A percentile compares a stretch with the other conserved stretches of the same genome.
phyloP scores from a whole-genome alignment of 2,329 filamentous ascomycete genomes.

The Tolypocladium paradoxum region DNA sequence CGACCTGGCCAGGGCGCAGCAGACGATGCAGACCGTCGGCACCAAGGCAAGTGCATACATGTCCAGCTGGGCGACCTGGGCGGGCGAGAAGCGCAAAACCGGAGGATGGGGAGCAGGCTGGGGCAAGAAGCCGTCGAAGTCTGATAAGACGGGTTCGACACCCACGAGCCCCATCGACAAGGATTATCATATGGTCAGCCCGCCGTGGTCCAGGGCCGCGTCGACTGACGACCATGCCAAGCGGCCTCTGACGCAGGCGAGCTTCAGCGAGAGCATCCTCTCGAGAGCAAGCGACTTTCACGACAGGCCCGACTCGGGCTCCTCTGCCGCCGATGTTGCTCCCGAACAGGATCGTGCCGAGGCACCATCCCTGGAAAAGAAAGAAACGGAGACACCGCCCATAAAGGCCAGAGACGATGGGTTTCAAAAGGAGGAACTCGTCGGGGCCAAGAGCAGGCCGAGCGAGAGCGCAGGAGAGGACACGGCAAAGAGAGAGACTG shows the following conservation, averaged over 20 bases:
- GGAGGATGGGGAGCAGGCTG: slow-evolving; percentile 33
- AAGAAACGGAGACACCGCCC: background rate
- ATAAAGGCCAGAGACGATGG: background rate
- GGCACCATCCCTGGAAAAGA: background rate
- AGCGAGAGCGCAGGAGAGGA: background rate
- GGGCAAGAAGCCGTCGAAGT: slow-evolving; percentile 22
- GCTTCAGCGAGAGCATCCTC: slow-evolving; percentile 34
- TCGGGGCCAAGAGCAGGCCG: background rate
- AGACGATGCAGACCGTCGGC: slow-evolving; percentile 37
- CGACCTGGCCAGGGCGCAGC: slow-evolving; percentile 30
- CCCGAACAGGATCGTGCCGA: background rate
- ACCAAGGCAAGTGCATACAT: slow-evolving; percentile 52
- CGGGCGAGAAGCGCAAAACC: slow-evolving; percentile 62
- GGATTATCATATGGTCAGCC: slow-evolving; percentile 25
- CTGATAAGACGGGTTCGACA: slow-evolving; percentile 19
- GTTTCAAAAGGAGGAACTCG: background rate
- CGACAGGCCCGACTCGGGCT: slow-evolving; percentile 7
- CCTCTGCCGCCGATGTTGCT: background rate
- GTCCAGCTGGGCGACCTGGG: slow-evolving; percentile 59
- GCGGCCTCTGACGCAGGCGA: slow-evolving; percentile 27
- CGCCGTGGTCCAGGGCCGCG: slow-evolving; percentile 15
- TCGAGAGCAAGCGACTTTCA: slow-evolving; percentile 24
- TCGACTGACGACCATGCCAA: slow-evolving; percentile 17
- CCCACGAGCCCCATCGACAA: slow-evolving; percentile 26
- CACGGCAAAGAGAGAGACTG: background rate